These are phyloP conservation scores for Puccinia triticina DNA, from an alignment of 1,284 basidiomycete genomes.

Conservation along the genomic window DNA sequence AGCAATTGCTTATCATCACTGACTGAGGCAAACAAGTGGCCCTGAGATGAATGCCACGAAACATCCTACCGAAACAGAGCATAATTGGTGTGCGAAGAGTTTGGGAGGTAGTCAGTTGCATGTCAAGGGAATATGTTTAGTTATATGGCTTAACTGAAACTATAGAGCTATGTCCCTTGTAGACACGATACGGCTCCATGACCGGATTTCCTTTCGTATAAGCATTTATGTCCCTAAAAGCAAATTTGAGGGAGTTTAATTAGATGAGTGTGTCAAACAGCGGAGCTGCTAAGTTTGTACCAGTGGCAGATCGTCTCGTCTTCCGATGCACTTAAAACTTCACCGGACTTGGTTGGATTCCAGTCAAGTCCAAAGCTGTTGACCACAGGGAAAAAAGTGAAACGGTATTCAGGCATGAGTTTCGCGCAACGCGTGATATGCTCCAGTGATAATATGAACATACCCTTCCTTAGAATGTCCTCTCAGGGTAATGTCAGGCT, in stretches of 20 bases:
- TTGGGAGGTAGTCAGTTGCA: slow-evolving; percentile 27
- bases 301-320: slow-evolving; percentile 96
- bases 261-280: slow-evolving; percentile 14
- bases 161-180: slow-evolving; percentile 67
- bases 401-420: slow-evolving; percentile 28
- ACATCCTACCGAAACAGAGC: slow-evolving; percentile 73
- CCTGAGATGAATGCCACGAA: slow-evolving; percentile 86
- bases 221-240: slow-evolving; percentile 79
- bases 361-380: slow-evolving; percentile 86
- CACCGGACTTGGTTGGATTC: slow-evolving; percentile 79
- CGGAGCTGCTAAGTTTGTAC: slow-evolving; percentile 63
- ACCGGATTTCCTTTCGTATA: slow-evolving; percentile 79
- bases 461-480: slow-evolving; percentile 67
- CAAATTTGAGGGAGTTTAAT: slow-evolving; percentile 30
- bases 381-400: slow-evolving; percentile 17
- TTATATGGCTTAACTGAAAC: slow-evolving; percentile 66
- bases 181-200: slow-evolving; percentile 79
- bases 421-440: background rate
- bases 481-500: slow-evolving; percentile 84
- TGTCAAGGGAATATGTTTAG: slow-evolving; percentile 58
- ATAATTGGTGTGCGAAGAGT: background rate
- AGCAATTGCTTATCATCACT: slow-evolving; percentile 93
- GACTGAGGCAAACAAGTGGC: slow-evolving; percentile 90
- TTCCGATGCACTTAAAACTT: slow-evolving; percentile 89
- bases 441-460: background rate